These are phyloP conservation scores for Diaporthe velutina DNA, from an alignment of 2,329 filamentous ascomycete genomes.

Conservation along the genomic window DNA sequence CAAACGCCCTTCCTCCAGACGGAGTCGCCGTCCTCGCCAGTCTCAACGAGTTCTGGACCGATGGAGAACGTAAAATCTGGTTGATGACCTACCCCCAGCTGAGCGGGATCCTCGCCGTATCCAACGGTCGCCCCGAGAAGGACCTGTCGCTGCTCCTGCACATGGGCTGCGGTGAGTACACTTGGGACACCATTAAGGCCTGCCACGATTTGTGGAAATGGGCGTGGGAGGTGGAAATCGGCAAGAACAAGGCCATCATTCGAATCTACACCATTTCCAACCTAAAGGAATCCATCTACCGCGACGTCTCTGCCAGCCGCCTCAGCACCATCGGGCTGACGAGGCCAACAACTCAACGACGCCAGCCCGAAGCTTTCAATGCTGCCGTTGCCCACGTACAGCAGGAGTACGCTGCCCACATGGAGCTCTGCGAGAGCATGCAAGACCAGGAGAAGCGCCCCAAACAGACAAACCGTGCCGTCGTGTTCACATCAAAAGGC, in stretches of 20 bases:
- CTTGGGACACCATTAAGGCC: neutral
- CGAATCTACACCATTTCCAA: neutral
- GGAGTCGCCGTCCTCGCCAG: neutral
- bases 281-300: too few relatives aligned
- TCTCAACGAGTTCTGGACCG: neutral
- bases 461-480: too few relatives aligned
- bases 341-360: too few relatives aligned
- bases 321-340: too few relatives aligned
- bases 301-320: too few relatives aligned
- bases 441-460: neutral
- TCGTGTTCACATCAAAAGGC: too few relatives aligned
- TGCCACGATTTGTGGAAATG: neutral
- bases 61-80: neutral
- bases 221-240: neutral
- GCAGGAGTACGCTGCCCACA: too few relatives aligned
- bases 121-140: neutral
- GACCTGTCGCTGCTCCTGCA: neutral
- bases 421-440: too few relatives aligned
- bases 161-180: neutral
- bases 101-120: neutral
- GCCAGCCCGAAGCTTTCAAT: too few relatives aligned
- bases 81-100: neutral
- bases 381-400: too few relatives aligned
- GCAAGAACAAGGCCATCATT: rapidly evolving
- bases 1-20: neutral